Percentiles rank a stretch among this genome's conserved stretches.
Evolutionary conservation across 495 filamentous ascomycete species (phyloP).

Genomic region (Articulospora tetracladia): DNA sequence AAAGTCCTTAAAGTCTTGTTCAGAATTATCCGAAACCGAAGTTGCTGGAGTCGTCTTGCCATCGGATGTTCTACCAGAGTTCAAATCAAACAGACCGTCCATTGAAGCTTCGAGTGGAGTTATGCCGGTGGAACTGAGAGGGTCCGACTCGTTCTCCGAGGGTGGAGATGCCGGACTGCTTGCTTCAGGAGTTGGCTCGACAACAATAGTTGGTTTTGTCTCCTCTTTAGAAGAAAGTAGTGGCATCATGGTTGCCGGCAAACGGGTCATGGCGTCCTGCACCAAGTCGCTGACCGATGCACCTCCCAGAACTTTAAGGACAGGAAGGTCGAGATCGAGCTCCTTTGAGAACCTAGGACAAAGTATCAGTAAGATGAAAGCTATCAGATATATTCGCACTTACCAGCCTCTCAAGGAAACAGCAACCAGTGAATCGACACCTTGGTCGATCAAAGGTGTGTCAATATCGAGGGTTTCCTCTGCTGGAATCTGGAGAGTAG

Average conservation of each 20-base stretch:
- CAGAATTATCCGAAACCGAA: background rate
- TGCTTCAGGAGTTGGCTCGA: background rate
- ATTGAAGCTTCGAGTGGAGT: too few species aligned
- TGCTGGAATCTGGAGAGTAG: background rate
- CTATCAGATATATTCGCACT: too few species aligned
- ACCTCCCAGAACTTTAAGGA: constrained; percentile 45
- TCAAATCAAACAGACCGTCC: background rate
- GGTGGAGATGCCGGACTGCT: background rate
- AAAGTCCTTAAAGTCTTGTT: background rate
- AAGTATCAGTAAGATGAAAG: too few species aligned
- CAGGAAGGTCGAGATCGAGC: constrained; percentile 36
- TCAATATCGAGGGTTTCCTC: background rate
- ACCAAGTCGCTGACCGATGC: constrained; percentile 25
- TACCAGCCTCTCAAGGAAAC: constrained; percentile 35
- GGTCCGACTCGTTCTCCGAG: background rate
- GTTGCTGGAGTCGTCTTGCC: background rate
- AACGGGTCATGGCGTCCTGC: too few species aligned
- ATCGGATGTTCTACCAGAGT: too few species aligned
- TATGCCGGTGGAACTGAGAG: background rate
- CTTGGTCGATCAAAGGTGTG: constrained; percentile 25
- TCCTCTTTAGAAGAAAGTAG: background rate
- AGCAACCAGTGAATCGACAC: constrained; percentile 34
- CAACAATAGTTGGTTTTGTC: background rate
- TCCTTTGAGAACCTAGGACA: constrained; percentile 30
- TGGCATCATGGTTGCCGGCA: background rate